Evolutionary conservation across 1,284 basidiomycete species (phyloP).

Genomic region (Cutaneotrichosporon cavernicola): DNA sequence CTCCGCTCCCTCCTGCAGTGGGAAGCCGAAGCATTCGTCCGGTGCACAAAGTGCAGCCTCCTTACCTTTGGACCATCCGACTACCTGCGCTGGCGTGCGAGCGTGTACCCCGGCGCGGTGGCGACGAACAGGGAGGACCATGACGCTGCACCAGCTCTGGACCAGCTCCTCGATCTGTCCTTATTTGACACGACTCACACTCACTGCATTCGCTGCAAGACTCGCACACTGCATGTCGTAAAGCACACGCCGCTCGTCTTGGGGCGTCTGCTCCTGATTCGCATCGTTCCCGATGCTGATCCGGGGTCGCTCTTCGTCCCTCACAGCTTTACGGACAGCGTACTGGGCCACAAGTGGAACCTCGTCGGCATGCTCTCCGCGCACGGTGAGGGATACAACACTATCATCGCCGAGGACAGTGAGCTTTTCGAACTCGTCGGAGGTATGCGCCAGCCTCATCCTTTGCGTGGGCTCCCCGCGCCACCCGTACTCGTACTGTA

Average conservation of each 20-base stretch:
- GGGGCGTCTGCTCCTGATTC: neutral
- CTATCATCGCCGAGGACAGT: neutral
- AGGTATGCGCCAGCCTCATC: neutral
- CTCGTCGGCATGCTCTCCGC: constrained; percentile 7
- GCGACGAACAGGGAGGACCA: neutral
- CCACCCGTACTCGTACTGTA: constrained; percentile 5
- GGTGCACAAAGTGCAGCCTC: constrained; percentile 7
- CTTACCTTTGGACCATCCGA: neutral
- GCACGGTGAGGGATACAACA: neutral
- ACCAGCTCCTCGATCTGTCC: neutral
- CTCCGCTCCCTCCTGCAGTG: constrained; percentile 2
- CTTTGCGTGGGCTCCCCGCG: neutral
- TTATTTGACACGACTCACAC: constrained; percentile 1
- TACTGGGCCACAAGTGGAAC: neutral
- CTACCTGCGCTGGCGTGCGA: constrained; percentile 2
- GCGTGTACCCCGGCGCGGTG: neutral
- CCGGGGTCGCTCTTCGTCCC: neutral
- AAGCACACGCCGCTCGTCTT: constrained; percentile 3
- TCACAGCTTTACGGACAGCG: neutral
- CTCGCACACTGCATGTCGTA: neutral
- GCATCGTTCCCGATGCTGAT: neutral
- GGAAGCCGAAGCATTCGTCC: constrained; percentile 3
- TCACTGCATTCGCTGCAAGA: neutral
- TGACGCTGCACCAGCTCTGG: neutral
- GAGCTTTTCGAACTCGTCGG: neutral